Evolutionary conservation across 2,329 filamentous ascomycete species (phyloP), one percentile per base, ranked within the genome.

Genomic region (Aspergillus ochraceoroseus): DNA sequence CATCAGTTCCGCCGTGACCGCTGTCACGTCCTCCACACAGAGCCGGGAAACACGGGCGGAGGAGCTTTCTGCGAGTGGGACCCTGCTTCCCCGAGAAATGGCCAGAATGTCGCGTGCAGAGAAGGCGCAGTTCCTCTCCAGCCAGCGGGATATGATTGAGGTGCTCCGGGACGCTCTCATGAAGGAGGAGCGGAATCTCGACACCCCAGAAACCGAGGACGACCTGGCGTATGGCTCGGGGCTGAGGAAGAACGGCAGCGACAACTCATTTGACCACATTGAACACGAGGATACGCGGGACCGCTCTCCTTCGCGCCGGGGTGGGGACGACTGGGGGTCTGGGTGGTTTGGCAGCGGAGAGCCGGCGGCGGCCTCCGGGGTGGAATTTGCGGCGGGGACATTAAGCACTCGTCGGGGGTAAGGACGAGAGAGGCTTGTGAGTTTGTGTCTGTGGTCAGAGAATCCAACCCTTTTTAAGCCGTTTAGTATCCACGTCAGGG

Each of bases 211-310:
- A 8, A 40, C 37, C 26, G 57, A 53, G 19, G 63, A 65, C 9
- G 64, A 64, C 30, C 58, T 70, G 9, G 66, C 66, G 17, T 70
- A 68, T 38, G 67, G 67, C 5, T 46, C 60, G 13, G 50, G 56
- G 17, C 46, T 94, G 55, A 83, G 79, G 54, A 90, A 90, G 68
- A 90, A 85, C 58, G 80, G 81, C 49, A 94, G 86, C 62, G 88
- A 95, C 60, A 79, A 77, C 13, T 90, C 94, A 54, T 95, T 95
- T 58, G 88, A 94, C 58, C 85, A 87, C 61, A 86, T 94, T 52
- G 85, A 92, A 47, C 80, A 82, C 22, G 84, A 89, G 58, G 83
- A 80, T 40, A 46, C 62, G 4, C 55, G 70, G 54, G 54, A 51
- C 20, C 54, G 54, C 23, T 53, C 29, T 15, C 43, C 48, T n/a